A percentile compares a stretch with the other conserved stretches of the same genome.
Conservation (phyloP, 2,329 filamentous ascomycete genomes). For the Aspergillus pseudoglaucus region DNA sequence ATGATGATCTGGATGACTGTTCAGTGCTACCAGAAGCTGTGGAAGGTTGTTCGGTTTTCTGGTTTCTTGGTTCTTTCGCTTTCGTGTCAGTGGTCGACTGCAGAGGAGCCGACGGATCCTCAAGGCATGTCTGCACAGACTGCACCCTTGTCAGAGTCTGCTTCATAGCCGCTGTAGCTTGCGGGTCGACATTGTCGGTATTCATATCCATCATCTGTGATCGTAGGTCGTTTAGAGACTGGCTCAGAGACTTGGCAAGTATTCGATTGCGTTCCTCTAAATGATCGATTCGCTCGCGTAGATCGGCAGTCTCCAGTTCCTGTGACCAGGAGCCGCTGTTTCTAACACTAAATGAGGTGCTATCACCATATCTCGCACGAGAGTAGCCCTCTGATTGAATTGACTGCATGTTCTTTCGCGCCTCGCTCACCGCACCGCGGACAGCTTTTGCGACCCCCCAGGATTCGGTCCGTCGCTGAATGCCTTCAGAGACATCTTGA, state of each 20-base stretch:
- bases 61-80: neutral
- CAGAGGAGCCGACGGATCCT: slow-evolving; percentile 31
- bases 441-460: slow-evolving; percentile 46
- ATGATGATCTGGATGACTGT: slow-evolving; percentile 3
- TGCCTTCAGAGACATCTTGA: slow-evolving; percentile 43
- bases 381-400: slow-evolving; percentile 35
- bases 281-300: slow-evolving; percentile 26
- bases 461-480: slow-evolving; percentile 43
- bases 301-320: slow-evolving; percentile 14
- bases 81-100: neutral
- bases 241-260: slow-evolving; percentile 36
- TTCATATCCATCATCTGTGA: slow-evolving; percentile 25
- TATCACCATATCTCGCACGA: slow-evolving; percentile 17
- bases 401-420: slow-evolving; percentile 41
- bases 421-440: slow-evolving; percentile 42
- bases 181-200: slow-evolving; percentile 16
- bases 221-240: slow-evolving; percentile 37
- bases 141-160: slow-evolving; percentile 35
- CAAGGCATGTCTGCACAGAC: slow-evolving; percentile 39
- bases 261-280: slow-evolving; percentile 36
- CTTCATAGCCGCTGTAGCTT: slow-evolving; percentile 26
- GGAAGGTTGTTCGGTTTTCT: slow-evolving; percentile 1
- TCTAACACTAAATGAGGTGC: slow-evolving; percentile 9
- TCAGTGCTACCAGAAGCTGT: slow-evolving; percentile 4
- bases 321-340: slow-evolving; percentile 8